These are phyloP conservation scores for Paramecium biaurelia DNA, from an alignment of 73 alveolate genomes.

Conservation along the genomic window DNA sequence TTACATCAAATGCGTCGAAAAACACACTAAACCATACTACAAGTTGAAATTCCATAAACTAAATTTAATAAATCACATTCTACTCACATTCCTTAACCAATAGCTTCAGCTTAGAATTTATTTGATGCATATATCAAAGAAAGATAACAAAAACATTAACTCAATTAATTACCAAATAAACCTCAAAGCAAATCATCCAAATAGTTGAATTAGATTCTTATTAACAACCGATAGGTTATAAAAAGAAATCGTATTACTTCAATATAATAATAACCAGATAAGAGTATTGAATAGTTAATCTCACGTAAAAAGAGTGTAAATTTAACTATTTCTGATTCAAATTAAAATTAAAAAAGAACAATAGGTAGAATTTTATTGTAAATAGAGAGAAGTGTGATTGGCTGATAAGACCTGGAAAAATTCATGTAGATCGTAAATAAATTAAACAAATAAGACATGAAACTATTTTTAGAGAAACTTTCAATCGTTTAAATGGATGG, in stretches of 20 bases:
- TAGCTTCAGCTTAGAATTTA: background rate
- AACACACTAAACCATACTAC: background rate
- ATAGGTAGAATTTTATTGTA: background rate
- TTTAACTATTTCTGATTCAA: background rate
- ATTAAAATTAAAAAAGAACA: background rate
- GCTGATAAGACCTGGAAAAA: background rate
- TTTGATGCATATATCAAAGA: constrained; percentile 20
- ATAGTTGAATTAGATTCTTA: background rate
- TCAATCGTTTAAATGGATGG: constrained; percentile 18
- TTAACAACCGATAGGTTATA: background rate
- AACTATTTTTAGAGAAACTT: background rate
- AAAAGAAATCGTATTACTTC: background rate
- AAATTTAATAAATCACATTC: background rate
- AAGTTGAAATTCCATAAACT: background rate
- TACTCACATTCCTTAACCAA: background rate
- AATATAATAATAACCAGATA: background rate
- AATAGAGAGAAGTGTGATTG: background rate
- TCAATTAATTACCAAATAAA: background rate
- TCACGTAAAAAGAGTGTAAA: background rate
- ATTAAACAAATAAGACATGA: background rate
- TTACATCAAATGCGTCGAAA: background rate
- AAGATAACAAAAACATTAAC: background rate
- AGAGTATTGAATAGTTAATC: background rate
- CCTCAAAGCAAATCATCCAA: background rate
- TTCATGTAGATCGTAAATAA: background rate